Evolutionary conservation across 2,329 filamentous ascomycete genomes (phyloP), one percentile per base, ranked within the genome.

Genomic region (Penicillium sp.): DNA sequence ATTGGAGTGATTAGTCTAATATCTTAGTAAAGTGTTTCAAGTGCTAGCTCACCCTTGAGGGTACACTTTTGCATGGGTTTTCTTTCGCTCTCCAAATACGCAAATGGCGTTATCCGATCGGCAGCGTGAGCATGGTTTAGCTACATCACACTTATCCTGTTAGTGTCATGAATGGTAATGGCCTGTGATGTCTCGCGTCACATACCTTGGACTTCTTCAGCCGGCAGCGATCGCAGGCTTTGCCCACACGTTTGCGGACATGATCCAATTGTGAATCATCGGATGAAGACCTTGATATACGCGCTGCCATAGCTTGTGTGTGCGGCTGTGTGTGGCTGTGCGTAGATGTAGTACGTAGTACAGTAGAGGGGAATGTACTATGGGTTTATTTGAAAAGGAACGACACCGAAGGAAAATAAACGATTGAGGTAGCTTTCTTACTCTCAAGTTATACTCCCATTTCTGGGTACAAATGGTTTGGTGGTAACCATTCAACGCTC

Each of bases 201-300:
- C 73, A 59, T 75, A 83, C 83, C 78, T 88, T 88, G 69, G 84
- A 87, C 69, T 88, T 88, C 74, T 88, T 88, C 55, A 87, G 64
- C 48, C 85, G 79, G 75, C 85, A 88, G 58, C 85, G 80, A 72
- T 88, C 85, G 72, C 85, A 88, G 26, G 85, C 85, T 74, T 87
- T 88, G 72, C 85, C 85, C 31, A 88, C 85, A 67, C 85, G 78
- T 74, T 88, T 88, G 64, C 85, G 73, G 5, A 23, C 35, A 23
- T 23, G 13, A 23, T 23, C 16, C 13, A 46, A 27, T 8, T 39
- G 16, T 4, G n/a, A 39, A 8, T 39, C 39, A 23, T 42, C 19
- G 4, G 39, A 13, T 6, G 39, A 23, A 6, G 39, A 10, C 4
- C 19, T 21, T 42, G 39, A 42, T 23, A 23, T 42, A 19, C 19